Conservation (phyloP, 2,329 filamentous ascomycete genomes). For the Fusarium sp. region DNA sequence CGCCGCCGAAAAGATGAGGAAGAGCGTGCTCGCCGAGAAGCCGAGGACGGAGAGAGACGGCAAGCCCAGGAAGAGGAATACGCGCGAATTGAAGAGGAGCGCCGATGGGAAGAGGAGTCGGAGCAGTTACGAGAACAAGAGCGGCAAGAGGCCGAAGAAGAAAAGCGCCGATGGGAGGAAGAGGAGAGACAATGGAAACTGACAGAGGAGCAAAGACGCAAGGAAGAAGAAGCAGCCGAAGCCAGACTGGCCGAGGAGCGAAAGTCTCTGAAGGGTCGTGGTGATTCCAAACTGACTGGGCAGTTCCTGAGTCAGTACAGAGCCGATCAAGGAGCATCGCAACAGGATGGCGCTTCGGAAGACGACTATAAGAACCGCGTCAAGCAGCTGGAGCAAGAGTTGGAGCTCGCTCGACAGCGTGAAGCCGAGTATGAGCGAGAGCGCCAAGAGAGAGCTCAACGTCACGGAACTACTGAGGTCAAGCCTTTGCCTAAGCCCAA, state of each 20-base stretch:
- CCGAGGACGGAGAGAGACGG: constrained; percentile 65
- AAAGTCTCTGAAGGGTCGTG: constrained; percentile 69
- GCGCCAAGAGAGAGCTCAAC: constrained; percentile 63
- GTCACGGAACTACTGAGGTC: constrained; percentile 15
- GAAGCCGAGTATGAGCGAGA: constrained; percentile 72
- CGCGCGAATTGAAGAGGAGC: constrained; percentile 72
- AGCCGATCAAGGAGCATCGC: constrained; percentile 65
- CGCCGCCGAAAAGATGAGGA: constrained; percentile 71
- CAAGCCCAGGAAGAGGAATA: constrained; percentile 73
- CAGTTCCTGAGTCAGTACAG: constrained; percentile 91
- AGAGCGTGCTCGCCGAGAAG: constrained; percentile 68
- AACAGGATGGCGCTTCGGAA: constrained; percentile 50
- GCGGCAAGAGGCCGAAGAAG: constrained; percentile 71
- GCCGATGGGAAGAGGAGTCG: constrained; percentile 75
- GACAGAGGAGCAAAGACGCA: constrained; percentile 77
- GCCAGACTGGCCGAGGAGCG: constrained; percentile 75
- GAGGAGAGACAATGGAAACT: constrained; percentile 81
- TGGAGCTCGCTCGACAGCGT: constrained; percentile 72
- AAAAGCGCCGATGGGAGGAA: constrained; percentile 81
- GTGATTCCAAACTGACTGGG: constrained; percentile 78
- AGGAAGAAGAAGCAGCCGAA: constrained; percentile 80
- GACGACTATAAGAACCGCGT: constrained; percentile 75
- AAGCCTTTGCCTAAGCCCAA: constrained; percentile 43
- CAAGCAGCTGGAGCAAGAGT: constrained; percentile 81
- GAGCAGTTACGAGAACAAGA: constrained; percentile 70